Base-by-base conservation (phyloP, 1,284 basidiomycete species). In the Paramarasmius palmivorus region DNA sequence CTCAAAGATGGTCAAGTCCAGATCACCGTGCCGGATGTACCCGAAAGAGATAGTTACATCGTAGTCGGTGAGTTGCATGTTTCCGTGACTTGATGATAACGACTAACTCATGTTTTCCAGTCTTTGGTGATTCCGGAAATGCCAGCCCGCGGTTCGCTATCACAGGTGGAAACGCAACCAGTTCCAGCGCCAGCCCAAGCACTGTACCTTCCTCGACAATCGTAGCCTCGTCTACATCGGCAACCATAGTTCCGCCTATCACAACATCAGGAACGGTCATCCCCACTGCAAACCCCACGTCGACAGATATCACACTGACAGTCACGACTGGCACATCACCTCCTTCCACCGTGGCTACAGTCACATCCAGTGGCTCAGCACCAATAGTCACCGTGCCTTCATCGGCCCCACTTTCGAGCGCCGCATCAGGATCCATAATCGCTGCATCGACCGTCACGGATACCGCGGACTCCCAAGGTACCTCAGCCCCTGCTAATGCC, bases 21-120 rank as follows among this genome's bases (percentile, higher is more conserved):
- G 47, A 69, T 88, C 52, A 82, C 77, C 6, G 83, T 87, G 29
- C 86, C 86, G 8, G 55, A 74, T 39, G 83, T 88, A 0, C 60
- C 66, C 23, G 57, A 65, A 19, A 57, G 74, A 19, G 48, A 61
- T 34, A 64, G 74, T 59, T 82, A 81, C 55, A 78, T 81, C 53
- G 63, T 81, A 20, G 78, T 77, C 44, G 59, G 77, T 78, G 58
- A 65, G 77, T 76, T 10, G 20, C 17, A 2, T 26, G 23, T 4
- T 47, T 7, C 26, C 53, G 8, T 32, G 35, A 40, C 32, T 42
- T 23, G 15, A n/a, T n/a, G n/a, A 22, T 45, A 44, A 54, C 17
- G 46, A 50, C 25, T 22, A 15, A 17, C 50, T 59, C 49, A 46
- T 48, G 49, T 6, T 14, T 12, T 12, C 6, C 42, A 73, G 73